Conservation (phyloP, 345 rosid species). For the Limnanthes douglasii region DNA sequence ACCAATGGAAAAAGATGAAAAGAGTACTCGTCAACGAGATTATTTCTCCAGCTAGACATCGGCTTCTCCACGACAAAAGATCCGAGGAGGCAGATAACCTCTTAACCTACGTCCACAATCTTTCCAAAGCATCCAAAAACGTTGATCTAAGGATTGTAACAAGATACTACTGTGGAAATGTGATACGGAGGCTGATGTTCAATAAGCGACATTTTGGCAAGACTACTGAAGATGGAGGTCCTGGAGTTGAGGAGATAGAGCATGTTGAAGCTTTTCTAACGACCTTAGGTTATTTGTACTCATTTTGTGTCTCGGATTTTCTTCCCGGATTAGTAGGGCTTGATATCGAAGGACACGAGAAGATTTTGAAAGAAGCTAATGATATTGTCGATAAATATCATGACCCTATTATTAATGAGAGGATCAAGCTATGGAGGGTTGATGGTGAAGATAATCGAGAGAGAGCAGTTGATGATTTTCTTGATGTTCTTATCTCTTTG, state of each 20-base stretch:
- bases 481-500: constrained; percentile 18
- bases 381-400: constrained; percentile 18
- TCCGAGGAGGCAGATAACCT: constrained; percentile 24
- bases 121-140: constrained; percentile 10
- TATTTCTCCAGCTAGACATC: constrained; percentile 19
- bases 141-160: constrained; percentile 21
- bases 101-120: constrained; percentile 17
- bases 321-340: constrained; percentile 21
- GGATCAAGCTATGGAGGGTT: constrained; percentile 22
- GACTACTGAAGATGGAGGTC: constrained; percentile 18
- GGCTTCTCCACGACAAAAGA: constrained; percentile 23
- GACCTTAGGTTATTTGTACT: constrained; percentile 11
- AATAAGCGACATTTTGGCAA: constrained; percentile 15
- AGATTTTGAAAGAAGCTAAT: constrained; percentile 14
- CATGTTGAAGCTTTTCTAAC: constrained; percentile 32
- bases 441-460: no score
- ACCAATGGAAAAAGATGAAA: constrained; percentile 40
- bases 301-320: constrained; percentile 37
- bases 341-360: constrained; percentile 28
- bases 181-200: constrained; percentile 21
- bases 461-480: constrained; percentile 19
- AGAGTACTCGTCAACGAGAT: constrained; percentile 18
- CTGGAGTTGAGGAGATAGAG: constrained; percentile 24
- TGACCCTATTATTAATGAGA: constrained; percentile 15
- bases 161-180: constrained; percentile 21